Base-by-base conservation (phyloP, 345 rosid species). In the Corymbia maculata region DNA sequence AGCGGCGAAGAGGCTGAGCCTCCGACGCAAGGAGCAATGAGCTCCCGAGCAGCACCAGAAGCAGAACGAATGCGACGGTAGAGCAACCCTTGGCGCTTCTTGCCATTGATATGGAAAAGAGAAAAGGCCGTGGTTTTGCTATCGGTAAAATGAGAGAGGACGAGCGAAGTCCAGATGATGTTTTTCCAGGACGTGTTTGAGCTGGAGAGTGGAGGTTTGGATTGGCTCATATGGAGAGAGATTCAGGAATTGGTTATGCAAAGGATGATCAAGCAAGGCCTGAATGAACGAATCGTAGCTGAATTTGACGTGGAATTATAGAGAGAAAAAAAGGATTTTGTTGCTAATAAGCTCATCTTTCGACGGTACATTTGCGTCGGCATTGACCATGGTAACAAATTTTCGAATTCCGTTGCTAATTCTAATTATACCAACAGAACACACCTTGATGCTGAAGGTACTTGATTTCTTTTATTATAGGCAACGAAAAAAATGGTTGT, bases 1-100 rank as follows among this genome's bases (percentile, higher is more conserved):
- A 1, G 50, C 55, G 9, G 59, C 17, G 22, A 57, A 92, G 89
- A 61, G 90, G 94, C 55, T 94, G 94, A 86, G 92, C 91, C 64
- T 89, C 93, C 8, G 90, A 89, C 49, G 55, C 47, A 44, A 79
- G 79, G 10, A 85, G 82, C 53, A 47, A 68, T 28, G 87, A 88
- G 82, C 88, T 85, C 79, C 66, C 45, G 45, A 91, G n/a, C 2
- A 55, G 59, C 61, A 55, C 26, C 28, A 8, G 12, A 55, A 55
- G 12, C 61, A 22, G 61, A 55, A 55, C 12, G 61, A 55, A 55
- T 55, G 61, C 61, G 61, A 55, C 12, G 61, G 61, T 22, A 26
- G 22, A 55, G 61, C 61, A 11, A 55, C 26, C 61, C 61, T 55
- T 9, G 28, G 61, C 22, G 28, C 22, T 55, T 55, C 61, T 55